A percentile compares a stretch with the other conserved stretches of the same genome.
Conservation (phyloP, 2,329 filamentous ascomycete genomes). For the Fusarium hainanense region DNA sequence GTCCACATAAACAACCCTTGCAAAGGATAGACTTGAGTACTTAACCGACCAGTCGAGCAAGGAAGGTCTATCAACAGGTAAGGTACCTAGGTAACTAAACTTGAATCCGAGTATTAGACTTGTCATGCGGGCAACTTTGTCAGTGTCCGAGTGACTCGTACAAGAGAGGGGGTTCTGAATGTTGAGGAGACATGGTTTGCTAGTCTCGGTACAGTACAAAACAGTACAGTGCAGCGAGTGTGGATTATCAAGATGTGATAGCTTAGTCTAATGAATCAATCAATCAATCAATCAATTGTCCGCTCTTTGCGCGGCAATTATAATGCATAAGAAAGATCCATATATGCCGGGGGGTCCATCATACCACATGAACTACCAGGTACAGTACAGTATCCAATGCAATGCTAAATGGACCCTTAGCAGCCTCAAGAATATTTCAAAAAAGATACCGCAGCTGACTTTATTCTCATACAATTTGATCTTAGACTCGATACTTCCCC, state of each 20-base stretch:
- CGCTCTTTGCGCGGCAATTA: slow-evolving; percentile 15
- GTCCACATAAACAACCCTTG: slow-evolving; percentile 34
- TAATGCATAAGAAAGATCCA: neutral
- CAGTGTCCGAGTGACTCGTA: slow-evolving; percentile 7
- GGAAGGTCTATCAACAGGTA: neutral
- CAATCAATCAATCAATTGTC: neutral
- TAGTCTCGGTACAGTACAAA: slow-evolving; percentile 2
- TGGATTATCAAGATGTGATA: neutral
- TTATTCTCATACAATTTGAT: neutral
- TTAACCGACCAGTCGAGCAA: slow-evolving; percentile 16
- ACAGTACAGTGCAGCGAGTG: neutral
- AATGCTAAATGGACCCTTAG: neutral
- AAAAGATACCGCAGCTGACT: neutral
- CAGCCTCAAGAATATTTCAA: neutral
- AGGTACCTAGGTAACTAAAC: neutral
- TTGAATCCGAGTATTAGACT: neutral
- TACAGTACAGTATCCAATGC: neutral
- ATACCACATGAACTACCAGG: slow-evolving; percentile 20
- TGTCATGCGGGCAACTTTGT: slow-evolving; percentile 20
- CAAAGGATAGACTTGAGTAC: slow-evolving; percentile 3
- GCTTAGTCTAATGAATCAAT: neutral
- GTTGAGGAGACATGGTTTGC: slow-evolving; percentile 21
- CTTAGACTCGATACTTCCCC: neutral
- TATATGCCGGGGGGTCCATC: slow-evolving; percentile 7
- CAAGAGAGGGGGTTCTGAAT: slow-evolving; percentile 12